Conservation (phyloP, 257 asterid species). For the Coffea eugenioides region DNA sequence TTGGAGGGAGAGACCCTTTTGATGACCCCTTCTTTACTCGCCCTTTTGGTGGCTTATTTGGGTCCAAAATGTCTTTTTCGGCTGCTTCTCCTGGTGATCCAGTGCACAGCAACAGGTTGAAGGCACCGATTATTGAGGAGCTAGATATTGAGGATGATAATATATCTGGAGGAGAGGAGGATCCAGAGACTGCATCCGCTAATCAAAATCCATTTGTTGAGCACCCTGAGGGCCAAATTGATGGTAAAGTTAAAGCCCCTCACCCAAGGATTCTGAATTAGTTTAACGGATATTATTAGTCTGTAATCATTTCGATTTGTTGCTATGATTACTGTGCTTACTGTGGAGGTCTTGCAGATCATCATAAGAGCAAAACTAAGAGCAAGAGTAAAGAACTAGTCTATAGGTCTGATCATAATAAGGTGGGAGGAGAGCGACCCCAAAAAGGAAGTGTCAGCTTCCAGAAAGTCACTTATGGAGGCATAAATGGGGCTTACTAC, state of each 20-base stretch:
- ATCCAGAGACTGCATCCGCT: constrained; percentile 18
- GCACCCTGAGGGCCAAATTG: constrained; percentile 74
- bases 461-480: constrained; percentile 79
- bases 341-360: constrained; percentile 28
- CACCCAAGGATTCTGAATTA: neutral
- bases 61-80: constrained; percentile 27
- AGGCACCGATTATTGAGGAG: constrained; percentile 58
- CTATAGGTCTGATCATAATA: constrained; percentile 11
- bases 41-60: constrained; percentile 37
- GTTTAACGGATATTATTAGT: neutral
- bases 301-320: neutral
- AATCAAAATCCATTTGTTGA: constrained; percentile 61
- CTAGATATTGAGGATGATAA: constrained; percentile 51
- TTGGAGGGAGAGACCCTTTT: constrained; percentile 60
- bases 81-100: constrained; percentile 11
- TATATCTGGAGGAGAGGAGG: constrained; percentile 23
- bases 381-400: constrained; percentile 24
- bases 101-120: constrained; percentile 26
- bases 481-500: constrained; percentile 66
- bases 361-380: constrained; percentile 19
- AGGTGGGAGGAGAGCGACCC: constrained; percentile 24
- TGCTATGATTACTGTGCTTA: neutral
- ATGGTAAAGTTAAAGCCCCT: constrained; percentile 34
- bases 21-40: constrained; percentile 71
- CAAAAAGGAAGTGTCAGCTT: constrained; percentile 42